A percentile compares a stretch with the other conserved stretches of the same genome.
These are phyloP conservation scores for Licmophora abbreviata DNA, from an alignment of 108 stramenopile species.

Conservation along the genomic window DNA sequence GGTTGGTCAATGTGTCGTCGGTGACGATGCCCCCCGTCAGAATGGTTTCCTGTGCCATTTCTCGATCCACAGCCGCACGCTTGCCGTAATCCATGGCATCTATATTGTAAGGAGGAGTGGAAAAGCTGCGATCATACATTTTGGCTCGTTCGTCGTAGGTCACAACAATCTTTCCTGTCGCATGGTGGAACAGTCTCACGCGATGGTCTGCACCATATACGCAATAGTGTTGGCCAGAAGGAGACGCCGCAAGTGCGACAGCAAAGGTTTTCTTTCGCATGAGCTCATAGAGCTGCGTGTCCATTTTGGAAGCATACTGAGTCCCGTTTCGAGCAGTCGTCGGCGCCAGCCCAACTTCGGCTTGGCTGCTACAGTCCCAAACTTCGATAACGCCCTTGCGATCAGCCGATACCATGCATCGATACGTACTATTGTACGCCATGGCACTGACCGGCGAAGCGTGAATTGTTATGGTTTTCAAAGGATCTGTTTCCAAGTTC, in stretches of 20 bases:
- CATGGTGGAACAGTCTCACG: slow-evolving; percentile 77
- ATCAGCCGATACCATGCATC: slow-evolving; percentile 76
- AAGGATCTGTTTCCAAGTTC: not conserved
- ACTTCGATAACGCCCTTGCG: slow-evolving; percentile 86
- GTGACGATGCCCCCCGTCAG: slow-evolving; percentile 15
- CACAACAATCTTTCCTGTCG: slow-evolving; percentile 71
- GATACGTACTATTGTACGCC: slow-evolving; percentile 45
- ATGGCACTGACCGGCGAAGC: slow-evolving; percentile 73
- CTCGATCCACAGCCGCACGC: slow-evolving; percentile 79
- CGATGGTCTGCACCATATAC: slow-evolving; percentile 73
- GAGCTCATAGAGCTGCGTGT: slow-evolving; percentile 88
- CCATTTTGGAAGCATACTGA: slow-evolving; percentile 61
- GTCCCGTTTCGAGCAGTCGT: slow-evolving; percentile 21
- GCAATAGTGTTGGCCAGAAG: slow-evolving; percentile 53
- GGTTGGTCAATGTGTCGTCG: slow-evolving; percentile 40
- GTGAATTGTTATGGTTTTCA: slow-evolving; percentile 67
- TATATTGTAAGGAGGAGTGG: slow-evolving; percentile 35
- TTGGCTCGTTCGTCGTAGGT: slow-evolving; percentile 84
- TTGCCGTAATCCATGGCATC: slow-evolving; percentile 88
- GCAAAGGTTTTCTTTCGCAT: slow-evolving; percentile 79
- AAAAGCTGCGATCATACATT: slow-evolving; percentile 51
- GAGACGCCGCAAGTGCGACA: slow-evolving; percentile 36
- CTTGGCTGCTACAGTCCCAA: slow-evolving; percentile 57
- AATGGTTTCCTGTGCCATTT: slow-evolving; percentile 59
- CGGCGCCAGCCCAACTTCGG: slow-evolving; percentile 6